These are phyloP conservation scores for Cryptococcus maquisensis DNA, from an alignment of 1,284 basidiomycete genomes.

Conservation along the genomic window DNA sequence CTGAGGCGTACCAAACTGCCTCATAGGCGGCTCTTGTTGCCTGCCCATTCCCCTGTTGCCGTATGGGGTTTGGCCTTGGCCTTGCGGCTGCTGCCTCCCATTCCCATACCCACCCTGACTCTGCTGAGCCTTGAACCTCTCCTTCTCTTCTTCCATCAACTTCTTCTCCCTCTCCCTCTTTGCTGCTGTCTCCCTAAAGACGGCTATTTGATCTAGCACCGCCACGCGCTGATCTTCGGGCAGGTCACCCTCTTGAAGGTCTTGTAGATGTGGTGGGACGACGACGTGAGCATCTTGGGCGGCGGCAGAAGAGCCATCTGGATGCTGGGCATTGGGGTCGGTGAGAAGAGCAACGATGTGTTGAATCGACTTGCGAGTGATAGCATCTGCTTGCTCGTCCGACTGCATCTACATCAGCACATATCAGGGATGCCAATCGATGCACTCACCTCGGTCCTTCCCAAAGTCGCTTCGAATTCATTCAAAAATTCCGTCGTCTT, in stretches of 20 bases:
- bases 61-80: slow-evolving; percentile 18
- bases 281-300: slow-evolving; percentile 56
- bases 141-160: slow-evolving; percentile 57
- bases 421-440: background rate
- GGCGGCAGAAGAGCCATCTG: slow-evolving; percentile 57
- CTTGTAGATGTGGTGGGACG: slow-evolving; percentile 89
- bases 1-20: slow-evolving; percentile 5
- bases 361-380: slow-evolving; percentile 39
- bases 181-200: slow-evolving; percentile 81
- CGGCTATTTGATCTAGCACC: slow-evolving; percentile 90
- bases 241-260: slow-evolving; percentile 88
- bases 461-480: slow-evolving; percentile 71
- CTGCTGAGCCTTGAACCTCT: slow-evolving; percentile 28
- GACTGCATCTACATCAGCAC: slow-evolving; percentile 23
- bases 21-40: slow-evolving; percentile 12
- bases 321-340: slow-evolving; percentile 42
- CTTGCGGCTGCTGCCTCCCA: slow-evolving; percentile 2
- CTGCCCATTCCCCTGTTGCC: slow-evolving; percentile 16
- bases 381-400: slow-evolving; percentile 46
- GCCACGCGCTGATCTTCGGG: slow-evolving; percentile 91
- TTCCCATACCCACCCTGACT: background rate
- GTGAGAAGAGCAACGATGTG: slow-evolving; percentile 44
- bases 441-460: slow-evolving; percentile 67
- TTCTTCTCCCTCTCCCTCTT: slow-evolving; percentile 80
- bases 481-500: slow-evolving; percentile 83